Base-by-base conservation (phyloP, 208 protist species). In the Leishmania mexicana region DNA sequence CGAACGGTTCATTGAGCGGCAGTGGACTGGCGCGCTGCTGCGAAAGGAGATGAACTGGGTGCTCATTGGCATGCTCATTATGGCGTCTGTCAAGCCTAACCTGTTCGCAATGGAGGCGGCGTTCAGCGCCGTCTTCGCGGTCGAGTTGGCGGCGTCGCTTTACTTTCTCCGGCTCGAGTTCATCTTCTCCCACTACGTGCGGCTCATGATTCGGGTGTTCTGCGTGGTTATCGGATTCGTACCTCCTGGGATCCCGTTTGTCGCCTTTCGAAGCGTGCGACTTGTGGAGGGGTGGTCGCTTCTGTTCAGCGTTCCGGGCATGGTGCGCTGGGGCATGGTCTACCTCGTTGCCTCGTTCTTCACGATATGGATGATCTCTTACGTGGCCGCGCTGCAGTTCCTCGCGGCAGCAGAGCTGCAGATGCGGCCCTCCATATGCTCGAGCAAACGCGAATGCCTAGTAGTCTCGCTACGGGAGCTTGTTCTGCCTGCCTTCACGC, bases 251-350 rank as follows among this genome's bases (percentile, higher is more conserved):
- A 84, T 91, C 19, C 93, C 91, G 0, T 93, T 94, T 67, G 90
- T 88, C 28, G 85, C 87, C 21, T 83, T 96, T 54, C 91, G 93
- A 19, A 85, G 81, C 58, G 72, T 96, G 42, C 90, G 93, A 2
- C 83, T 95, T 35, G 84, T 89, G 35, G 93, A 96, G 76, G 93
- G 93, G 10, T 94, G 88, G 93, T 94, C 93, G n/a, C 85, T 73
- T 72, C 45, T 95, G 21, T 94, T 93, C 79, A 85, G 81, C 47
- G 77, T 96, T 31, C 83, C 89, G 67, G 90, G 93, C 47, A 92
- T 96, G 90, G 85, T 92, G 65, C 82, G 85, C 40, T 96, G 91
- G 88, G 85, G 85, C 24, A 47, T 94, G 47, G 42, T 89, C n/a
- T 93, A 94, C 87, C 81, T 86, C 49, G 47, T 92, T 17, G 54